Percentiles rank a stretch among this genome's conserved stretches.
phyloP scores from a whole-genome alignment of 78 protist genomes.

The Dictyostelium citrinum region DNA sequence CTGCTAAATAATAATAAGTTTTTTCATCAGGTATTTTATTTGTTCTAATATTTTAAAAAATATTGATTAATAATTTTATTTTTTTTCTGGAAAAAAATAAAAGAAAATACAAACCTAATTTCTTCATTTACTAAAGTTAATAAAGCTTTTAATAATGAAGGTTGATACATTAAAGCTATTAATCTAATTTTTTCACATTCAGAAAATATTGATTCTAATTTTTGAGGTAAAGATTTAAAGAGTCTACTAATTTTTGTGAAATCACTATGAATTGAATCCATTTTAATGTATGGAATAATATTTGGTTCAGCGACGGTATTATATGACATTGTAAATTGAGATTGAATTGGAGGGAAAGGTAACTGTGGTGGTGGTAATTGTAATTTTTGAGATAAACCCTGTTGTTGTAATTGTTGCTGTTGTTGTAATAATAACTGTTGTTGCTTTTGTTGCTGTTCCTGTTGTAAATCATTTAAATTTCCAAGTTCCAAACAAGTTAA shows the following conservation, averaged over 20 bases:
- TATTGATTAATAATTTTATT: too few relatives aligned
- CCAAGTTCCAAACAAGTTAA: conserved; percentile 16
- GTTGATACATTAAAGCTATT: conserved; percentile 39
- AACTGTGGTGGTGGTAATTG: background rate
- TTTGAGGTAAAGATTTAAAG: conserved; percentile 18
- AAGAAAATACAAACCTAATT: background rate
- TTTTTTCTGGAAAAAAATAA: too few relatives aligned
- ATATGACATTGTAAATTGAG: background rate
- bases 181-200: conserved; percentile 58
- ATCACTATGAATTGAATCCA: conserved; percentile 18
- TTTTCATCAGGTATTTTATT: conserved; percentile 1
- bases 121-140: conserved; percentile 3
- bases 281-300: conserved; percentile 8
- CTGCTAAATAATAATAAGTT: background rate
- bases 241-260: conserved; percentile 2
- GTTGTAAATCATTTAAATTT: background rate
- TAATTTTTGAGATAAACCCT: background rate
- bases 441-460: background rate
- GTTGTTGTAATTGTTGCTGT: conserved; percentile 12
- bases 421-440: background rate
- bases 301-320: background rate
- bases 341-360: background rate
- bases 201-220: background rate
- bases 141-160: background rate
- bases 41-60: too few relatives aligned